Conservation (phyloP, 345 rosid genomes). For the Nephelium lappaceum region DNA sequence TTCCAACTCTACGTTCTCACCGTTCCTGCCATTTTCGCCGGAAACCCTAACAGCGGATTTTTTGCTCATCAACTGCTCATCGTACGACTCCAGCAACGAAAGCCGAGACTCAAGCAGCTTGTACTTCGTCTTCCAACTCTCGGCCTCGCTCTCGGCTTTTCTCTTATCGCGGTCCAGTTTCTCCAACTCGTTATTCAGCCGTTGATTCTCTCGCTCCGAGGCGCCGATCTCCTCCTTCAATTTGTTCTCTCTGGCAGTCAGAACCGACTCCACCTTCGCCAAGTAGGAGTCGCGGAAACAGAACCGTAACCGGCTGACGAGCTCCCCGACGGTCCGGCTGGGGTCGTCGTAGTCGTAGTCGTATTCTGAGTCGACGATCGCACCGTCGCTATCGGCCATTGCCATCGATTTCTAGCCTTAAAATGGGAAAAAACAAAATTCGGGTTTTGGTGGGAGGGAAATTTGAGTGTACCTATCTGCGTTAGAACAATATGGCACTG, state of each 20-base stretch:
- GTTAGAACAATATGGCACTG: no score
- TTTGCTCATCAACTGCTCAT: background rate
- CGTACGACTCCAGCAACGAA: slow-evolving; percentile 24
- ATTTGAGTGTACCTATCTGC: no score
- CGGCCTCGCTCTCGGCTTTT: slow-evolving; percentile 15
- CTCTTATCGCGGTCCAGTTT: slow-evolving; percentile 5
- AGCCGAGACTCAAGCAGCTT: slow-evolving; percentile 25
- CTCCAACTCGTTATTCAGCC: background rate
- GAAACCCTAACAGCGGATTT: slow-evolving; percentile 9
- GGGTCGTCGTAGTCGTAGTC: background rate
- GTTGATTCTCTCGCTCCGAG: background rate
- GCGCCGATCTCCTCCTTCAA: slow-evolving; percentile 12
- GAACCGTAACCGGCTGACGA: background rate
- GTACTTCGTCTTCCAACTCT: slow-evolving; percentile 18
- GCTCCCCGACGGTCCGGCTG: background rate
- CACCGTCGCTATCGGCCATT: background rate
- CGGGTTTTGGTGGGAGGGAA: no score
- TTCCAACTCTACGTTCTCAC: background rate
- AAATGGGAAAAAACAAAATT: no score
- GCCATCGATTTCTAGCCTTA: no score
- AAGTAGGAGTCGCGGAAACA: slow-evolving; percentile 18
- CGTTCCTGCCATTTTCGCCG: background rate
- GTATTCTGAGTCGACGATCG: background rate
- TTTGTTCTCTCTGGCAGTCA: slow-evolving; percentile 20
- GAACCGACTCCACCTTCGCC: slow-evolving; percentile 8